Conservation (phyloP, 208 protist genomes). For the Strigomonas oncopelti region DNA sequence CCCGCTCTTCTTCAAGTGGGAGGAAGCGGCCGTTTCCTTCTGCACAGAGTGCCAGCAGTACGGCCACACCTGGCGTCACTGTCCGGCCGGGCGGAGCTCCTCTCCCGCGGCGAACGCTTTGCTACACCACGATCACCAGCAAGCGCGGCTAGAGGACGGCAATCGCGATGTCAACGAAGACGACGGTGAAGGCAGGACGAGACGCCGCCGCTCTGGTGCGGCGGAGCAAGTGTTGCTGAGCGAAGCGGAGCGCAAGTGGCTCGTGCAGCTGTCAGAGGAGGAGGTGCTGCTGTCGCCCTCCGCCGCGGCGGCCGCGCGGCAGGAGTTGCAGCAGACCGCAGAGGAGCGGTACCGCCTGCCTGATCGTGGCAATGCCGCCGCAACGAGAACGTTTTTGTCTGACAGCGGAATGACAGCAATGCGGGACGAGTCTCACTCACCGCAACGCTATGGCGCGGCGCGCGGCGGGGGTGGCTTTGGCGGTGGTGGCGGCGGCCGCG, state of each 20-base stretch:
- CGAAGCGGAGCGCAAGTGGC: neutral
- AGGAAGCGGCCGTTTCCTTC: neutral
- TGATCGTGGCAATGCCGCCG: neutral
- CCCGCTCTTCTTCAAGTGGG: neutral
- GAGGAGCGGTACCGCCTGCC: conserved; percentile 10
- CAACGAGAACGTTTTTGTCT: neutral
- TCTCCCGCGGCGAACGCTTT: too few species aligned
- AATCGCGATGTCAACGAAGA: too few species aligned
- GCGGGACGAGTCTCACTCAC: too few species aligned
- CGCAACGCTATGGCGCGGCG: too few species aligned
- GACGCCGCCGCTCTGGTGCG: too few species aligned
- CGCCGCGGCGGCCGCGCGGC: conserved; percentile 15
- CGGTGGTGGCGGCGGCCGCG: neutral
- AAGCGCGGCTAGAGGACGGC: too few species aligned
- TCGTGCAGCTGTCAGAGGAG: conserved; percentile 27
- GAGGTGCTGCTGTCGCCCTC: conserved; percentile 21
- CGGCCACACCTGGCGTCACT: neutral
- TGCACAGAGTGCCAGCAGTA: neutral
- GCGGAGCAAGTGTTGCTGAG: neutral
- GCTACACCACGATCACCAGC: too few species aligned
- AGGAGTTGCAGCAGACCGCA: conserved; percentile 17
- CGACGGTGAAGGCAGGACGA: too few species aligned
- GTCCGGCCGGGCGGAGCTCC: too few species aligned
- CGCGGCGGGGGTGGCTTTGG: too few species aligned
- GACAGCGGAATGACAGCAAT: neutral